Conservation (phyloP, 192 early-diverging fungal genomes). For the Podila epicladia region DNA sequence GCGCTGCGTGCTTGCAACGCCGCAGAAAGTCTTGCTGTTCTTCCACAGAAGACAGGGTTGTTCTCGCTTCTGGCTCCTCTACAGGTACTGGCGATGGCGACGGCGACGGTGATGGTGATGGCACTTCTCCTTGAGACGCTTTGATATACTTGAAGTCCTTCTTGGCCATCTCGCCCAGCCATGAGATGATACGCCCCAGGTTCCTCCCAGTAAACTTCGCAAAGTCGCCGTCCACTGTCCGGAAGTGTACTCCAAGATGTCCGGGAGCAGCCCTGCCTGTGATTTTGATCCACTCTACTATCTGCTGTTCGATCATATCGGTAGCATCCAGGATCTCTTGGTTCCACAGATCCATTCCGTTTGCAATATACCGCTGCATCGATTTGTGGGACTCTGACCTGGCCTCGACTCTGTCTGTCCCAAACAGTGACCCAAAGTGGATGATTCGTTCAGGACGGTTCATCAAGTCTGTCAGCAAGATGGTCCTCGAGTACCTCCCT, state of each 20-base stretch:
- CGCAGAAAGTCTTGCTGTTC: slow-evolving; percentile 4
- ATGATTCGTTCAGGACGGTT: slow-evolving; percentile 20
- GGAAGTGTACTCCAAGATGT: slow-evolving; percentile 30
- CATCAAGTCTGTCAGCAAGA: slow-evolving; percentile 16
- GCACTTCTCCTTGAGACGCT: too few relatives aligned
- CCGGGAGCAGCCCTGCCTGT: slow-evolving; percentile 9
- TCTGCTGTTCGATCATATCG: slow-evolving; percentile 5
- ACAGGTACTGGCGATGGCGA: too few relatives aligned
- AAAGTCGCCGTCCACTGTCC: slow-evolving; percentile 42
- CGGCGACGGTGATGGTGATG: too few relatives aligned
- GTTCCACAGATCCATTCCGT: slow-evolving; percentile 25
- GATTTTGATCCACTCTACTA: slow-evolving; percentile 9
- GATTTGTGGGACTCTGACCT: slow-evolving; percentile 1
- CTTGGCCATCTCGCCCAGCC: too few relatives aligned
- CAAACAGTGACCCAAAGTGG: slow-evolving; percentile 49
- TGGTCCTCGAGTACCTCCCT: slow-evolving; percentile 1
- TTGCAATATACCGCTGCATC: slow-evolving; percentile 1
- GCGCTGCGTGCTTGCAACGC: not conserved
- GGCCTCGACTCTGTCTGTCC: slow-evolving; percentile 21
- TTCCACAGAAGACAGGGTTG: not conserved
- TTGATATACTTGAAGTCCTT: too few relatives aligned
- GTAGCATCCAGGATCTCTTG: slow-evolving; percentile 5
- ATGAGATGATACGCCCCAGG: slow-evolving; percentile 4
- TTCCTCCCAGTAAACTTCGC: slow-evolving; percentile 1
- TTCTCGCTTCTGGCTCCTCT: too few relatives aligned